Base-by-base conservation (phyloP, 2,329 filamentous ascomycete species). In the Passalora sequoiae region DNA sequence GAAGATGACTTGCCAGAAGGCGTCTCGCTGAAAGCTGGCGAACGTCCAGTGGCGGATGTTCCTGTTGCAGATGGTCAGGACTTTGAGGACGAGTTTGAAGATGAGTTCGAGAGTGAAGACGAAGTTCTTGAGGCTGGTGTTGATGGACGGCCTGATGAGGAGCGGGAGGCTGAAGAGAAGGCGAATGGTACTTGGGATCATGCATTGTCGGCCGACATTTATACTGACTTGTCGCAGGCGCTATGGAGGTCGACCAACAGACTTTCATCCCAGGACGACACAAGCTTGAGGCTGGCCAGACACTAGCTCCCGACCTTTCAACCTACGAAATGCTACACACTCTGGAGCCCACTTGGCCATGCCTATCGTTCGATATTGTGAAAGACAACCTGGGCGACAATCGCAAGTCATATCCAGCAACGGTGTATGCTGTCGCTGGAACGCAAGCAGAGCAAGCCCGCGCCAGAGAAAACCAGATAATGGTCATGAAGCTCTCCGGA, bases 271-370 rank as follows among this genome's bases (percentile, higher is more conserved):
- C 94, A 55, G 92, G 92, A 52, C 81, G 92, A 60, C 88, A 89
- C 66, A 91, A 92, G 71, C 78, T 97, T 51, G 87, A 88, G 53
- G 83, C 88, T 9, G 91, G 89, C 58, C 89, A 97, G 73, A 89
- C 88, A 4, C 77, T 98, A 44, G 81, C 89, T 3, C 91, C 92
- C 10, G 92, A 98, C 68, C 76, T 86, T 46, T 87, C 86, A n/a
- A 91, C 91, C 4, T 98, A 98, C 72, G 85, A 96, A 65, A 94
- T 98, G 89, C 80, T 98, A 47, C 92, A 98, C 73, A 88, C 81
- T 49, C 78, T 98, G 52, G 92, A 85, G 66, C 89, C 89, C 6
- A 89, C 89, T 1, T 98, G 92, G 92, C 92, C 92, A 3, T 98
- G 92, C 65, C 77, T 98, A 12, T 97, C 91, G 2, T 95, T 96